phyloP scores from a whole-genome alignment of 768 basidiomycete genomes.

The Boletus sensibilis region DNA sequence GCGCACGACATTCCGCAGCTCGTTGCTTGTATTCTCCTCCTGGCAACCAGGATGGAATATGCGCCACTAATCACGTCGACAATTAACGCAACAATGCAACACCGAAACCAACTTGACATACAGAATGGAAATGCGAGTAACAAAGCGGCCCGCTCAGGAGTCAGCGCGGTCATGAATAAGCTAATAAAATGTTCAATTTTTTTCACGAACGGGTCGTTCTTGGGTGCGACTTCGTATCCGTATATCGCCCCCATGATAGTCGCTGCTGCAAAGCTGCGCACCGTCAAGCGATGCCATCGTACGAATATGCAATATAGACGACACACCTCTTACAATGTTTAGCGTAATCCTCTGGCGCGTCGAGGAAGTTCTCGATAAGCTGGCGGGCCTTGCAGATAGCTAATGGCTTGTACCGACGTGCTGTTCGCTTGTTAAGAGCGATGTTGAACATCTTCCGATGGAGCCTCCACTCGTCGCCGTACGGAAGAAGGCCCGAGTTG shows the following conservation, averaged over 20 bases:
- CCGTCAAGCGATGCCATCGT: background rate
- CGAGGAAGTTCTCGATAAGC: slow-evolving; percentile 24
- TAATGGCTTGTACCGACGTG: slow-evolving; percentile 11
- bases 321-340: slow-evolving; percentile 24
- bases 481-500: slow-evolving; percentile 27
- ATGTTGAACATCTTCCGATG: slow-evolving; percentile 31
- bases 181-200: slow-evolving; percentile 10
- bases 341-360: slow-evolving; percentile 12
- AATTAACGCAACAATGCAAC: background rate
- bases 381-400: slow-evolving; percentile 22
- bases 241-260: slow-evolving; percentile 27
- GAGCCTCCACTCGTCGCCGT: slow-evolving; percentile 30
- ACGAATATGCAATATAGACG: slow-evolving; percentile 2
- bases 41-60: slow-evolving; percentile 36
- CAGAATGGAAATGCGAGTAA: slow-evolving; percentile 26
- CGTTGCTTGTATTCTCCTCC: slow-evolving; percentile 28
- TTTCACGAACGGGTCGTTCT: slow-evolving; percentile 28
- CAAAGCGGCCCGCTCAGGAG: slow-evolving; percentile 24
- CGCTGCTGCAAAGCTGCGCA: slow-evolving; percentile 20
- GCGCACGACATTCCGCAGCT: slow-evolving; percentile 17
- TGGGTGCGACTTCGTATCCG: slow-evolving; percentile 25
- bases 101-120: slow-evolving; percentile 6
- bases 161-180: slow-evolving; percentile 14
- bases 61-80: slow-evolving; percentile 10
- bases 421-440: slow-evolving; percentile 18